These are phyloP conservation scores for Didymella keratinophila DNA, from an alignment of 2,329 filamentous ascomycete genomes.

Conservation along the genomic window DNA sequence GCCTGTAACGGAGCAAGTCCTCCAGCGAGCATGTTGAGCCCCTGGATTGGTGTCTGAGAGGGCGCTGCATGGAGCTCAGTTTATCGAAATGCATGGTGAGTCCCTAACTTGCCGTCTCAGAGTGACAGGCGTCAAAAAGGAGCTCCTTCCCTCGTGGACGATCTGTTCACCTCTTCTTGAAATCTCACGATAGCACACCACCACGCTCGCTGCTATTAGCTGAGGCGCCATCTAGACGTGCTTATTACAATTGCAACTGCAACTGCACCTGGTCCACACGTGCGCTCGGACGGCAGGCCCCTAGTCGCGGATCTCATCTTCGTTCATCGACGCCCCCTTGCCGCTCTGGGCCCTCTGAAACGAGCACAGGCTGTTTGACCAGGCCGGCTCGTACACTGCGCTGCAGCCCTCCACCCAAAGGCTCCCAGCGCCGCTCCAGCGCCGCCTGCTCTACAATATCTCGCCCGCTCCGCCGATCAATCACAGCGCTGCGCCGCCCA, in stretches of 20 bases:
- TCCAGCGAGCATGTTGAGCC: slow-evolving; percentile 8
- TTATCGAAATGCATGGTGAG: slow-evolving; percentile 24
- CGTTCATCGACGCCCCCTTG: slow-evolving; percentile 33
- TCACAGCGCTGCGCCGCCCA: slow-evolving; percentile 5
- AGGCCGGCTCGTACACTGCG: slow-evolving; percentile 13
- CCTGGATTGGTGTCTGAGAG: slow-evolving; percentile 23
- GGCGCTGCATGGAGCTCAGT: slow-evolving; percentile 29
- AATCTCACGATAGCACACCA: neutral
- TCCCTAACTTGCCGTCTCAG: slow-evolving; percentile 30
- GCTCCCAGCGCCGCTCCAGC: slow-evolving; percentile 6
- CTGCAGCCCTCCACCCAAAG: slow-evolving; percentile 15
- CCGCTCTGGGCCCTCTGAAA: slow-evolving; percentile 37
- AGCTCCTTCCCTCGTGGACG: neutral
- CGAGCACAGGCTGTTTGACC: slow-evolving; percentile 28
- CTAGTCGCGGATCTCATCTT: slow-evolving; percentile 28
- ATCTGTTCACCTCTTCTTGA: neutral
- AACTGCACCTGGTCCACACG: slow-evolving; percentile 10
- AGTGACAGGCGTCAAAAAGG: slow-evolving; percentile 24
- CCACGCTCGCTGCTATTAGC: slow-evolving; percentile 5
- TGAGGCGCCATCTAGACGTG: slow-evolving; percentile 1
- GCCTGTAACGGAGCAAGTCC: neutral
- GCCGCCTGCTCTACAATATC: slow-evolving; percentile 3
- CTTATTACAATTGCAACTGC: slow-evolving; percentile 1
- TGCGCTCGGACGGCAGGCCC: slow-evolving; percentile 21
- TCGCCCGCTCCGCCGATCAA: slow-evolving; percentile 13